These are phyloP conservation scores for Auricularia sp. DNA, from an alignment of 768 basidiomycete species.

Conservation along the genomic window DNA sequence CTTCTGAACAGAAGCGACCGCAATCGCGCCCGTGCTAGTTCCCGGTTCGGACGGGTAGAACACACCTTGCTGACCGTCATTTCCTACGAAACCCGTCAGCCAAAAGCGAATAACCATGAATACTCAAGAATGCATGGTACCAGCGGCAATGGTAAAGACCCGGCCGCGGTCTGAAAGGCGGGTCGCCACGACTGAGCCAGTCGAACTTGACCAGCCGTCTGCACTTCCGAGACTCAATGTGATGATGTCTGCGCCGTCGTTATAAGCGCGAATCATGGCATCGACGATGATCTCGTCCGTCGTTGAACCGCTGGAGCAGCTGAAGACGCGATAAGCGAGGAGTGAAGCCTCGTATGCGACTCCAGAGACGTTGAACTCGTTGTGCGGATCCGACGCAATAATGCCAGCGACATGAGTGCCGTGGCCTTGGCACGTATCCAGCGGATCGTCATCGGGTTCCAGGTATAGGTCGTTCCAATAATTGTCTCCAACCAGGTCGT, in stretches of 20 bases:
- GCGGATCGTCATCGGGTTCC: not conserved
- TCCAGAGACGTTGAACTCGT: not conserved
- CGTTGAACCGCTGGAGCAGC: conserved; percentile 13
- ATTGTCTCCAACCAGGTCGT: not conserved
- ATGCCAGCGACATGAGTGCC: conserved; percentile 8
- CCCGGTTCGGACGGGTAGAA: conserved; percentile 24
- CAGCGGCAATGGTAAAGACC: conserved; percentile 54
- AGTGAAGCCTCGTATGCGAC: conserved; percentile 19
- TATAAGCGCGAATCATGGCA: conserved; percentile 40
- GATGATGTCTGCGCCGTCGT: conserved; percentile 51
- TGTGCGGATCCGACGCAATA: not conserved
- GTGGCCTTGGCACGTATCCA: not conserved
- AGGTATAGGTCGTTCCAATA: not conserved
- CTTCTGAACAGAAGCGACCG: conserved; percentile 14
- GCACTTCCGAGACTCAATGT: conserved; percentile 52
- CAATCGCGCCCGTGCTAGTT: not conserved
- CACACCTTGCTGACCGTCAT: conserved; percentile 41
- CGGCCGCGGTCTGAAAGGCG: conserved; percentile 46
- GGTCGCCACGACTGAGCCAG: conserved; percentile 44
- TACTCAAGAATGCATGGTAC: not conserved
- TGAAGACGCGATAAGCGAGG: conserved; percentile 20
- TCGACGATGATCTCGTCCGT: conserved; percentile 29
- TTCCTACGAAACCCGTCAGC: conserved; percentile 13
- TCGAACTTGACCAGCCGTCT: conserved; percentile 53
- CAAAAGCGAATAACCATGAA: not conserved